A percentile compares a stretch with the other conserved stretches of the same genome.
Evolutionary conservation across 331 rosid species (phyloP).

Genomic region (Malus hybrid): DNA sequence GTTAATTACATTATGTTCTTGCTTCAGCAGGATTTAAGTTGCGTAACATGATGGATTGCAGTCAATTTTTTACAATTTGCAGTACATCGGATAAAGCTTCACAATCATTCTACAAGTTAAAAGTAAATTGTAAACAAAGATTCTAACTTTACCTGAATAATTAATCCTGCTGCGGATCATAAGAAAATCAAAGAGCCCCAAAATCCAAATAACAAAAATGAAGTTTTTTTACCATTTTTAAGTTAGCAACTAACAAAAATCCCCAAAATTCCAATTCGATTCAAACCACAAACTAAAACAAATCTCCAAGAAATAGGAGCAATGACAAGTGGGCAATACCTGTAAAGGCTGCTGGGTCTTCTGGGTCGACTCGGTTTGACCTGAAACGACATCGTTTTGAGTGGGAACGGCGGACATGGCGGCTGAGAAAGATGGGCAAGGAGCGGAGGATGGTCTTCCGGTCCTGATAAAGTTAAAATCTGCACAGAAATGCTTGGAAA

Average conservation of each 20-base stretch:
- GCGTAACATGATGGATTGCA: neutral
- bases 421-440: conserved; percentile 22
- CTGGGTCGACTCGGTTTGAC: conserved; percentile 23
- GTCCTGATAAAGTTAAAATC: neutral
- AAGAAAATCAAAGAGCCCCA: neutral
- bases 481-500: conserved; percentile 17
- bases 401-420: conserved; percentile 68
- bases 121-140: neutral
- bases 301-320: neutral
- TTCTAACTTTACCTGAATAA: neutral
- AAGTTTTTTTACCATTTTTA: neutral
- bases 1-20: neutral
- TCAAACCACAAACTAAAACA: neutral
- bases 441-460: neutral
- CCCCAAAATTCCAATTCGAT: conserved; percentile 3
- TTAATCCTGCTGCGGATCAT: neutral
- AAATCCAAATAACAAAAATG: neutral
- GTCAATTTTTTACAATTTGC: neutral
- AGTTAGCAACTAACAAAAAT: neutral
- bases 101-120: neutral
- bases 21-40: neutral
- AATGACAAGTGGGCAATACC: conserved; percentile 26
- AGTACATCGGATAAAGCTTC: neutral
- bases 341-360: conserved; percentile 41
- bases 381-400: conserved; percentile 13